Evolutionary conservation across 345 rosid species (phyloP).

Genomic region (Carallia brachiata): DNA sequence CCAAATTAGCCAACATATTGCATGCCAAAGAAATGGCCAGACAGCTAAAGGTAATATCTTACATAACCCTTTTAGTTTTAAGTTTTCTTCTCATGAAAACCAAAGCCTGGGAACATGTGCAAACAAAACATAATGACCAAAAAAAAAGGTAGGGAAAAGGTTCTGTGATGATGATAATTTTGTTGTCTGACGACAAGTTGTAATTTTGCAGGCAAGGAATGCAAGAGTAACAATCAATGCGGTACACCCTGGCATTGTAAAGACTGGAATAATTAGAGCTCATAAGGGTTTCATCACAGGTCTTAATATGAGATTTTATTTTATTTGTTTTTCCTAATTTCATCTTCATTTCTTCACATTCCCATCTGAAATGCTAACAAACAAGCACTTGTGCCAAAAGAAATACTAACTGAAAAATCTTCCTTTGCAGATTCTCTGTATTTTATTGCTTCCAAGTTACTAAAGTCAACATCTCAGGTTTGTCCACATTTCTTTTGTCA

Average conservation of each 20-base stretch:
- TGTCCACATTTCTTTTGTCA: conserved; percentile 9
- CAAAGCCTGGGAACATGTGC: too few relatives aligned
- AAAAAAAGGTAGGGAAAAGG: background rate
- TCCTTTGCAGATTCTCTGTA: conserved; percentile 75
- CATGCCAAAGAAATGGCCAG: conserved; percentile 79
- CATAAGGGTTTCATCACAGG: conserved; percentile 84
- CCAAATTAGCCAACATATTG: conserved; percentile 76
- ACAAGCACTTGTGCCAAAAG: background rate
- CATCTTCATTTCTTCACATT: background rate
- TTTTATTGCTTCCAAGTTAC: conserved; percentile 83
- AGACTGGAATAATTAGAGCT: conserved; percentile 89
- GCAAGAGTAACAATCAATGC: conserved; percentile 84
- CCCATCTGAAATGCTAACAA: too few relatives aligned
- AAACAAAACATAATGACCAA: background rate
- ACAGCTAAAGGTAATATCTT: conserved; percentile 57
- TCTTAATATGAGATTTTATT: conserved; percentile 1
- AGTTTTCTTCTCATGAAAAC: too few relatives aligned
- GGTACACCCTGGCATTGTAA: conserved; percentile 91
- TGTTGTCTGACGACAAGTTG: background rate
- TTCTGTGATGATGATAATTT: background rate
- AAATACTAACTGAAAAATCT: background rate
- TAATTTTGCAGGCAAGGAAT: conserved; percentile 57
- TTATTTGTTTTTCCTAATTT: background rate
- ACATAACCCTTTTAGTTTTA: too few relatives aligned
- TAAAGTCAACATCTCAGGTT: conserved; percentile 80